These are phyloP conservation scores for Solanum paucissectum DNA, from an alignment of 257 asterid genomes.

Conservation along the genomic window DNA sequence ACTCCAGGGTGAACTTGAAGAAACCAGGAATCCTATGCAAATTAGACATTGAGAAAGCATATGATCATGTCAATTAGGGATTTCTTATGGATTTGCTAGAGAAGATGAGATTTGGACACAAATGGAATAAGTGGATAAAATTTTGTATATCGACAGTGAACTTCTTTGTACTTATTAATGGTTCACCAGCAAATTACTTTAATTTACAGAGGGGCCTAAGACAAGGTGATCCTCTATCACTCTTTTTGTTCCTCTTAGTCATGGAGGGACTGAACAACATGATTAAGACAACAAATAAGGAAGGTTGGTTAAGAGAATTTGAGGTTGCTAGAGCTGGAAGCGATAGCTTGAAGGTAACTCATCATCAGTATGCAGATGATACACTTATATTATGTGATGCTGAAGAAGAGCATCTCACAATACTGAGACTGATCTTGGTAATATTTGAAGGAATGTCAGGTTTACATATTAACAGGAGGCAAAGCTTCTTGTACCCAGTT, in stretches of 20 bases:
- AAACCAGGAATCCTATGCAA: not conserved
- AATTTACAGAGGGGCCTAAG: not conserved
- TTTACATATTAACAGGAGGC: not conserved
- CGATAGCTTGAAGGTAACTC: not conserved
- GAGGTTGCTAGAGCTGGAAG: not conserved
- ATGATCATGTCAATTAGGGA: not conserved
- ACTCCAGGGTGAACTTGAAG: not conserved
- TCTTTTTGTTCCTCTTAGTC: not conserved
- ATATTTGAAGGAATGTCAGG: not conserved
- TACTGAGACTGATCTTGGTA: not conserved
- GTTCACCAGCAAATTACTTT: not conserved
- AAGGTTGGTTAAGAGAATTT: not conserved
- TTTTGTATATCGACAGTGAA: not conserved
- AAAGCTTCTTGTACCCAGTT: not conserved
- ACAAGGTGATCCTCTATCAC: not conserved
- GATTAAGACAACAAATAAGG: not conserved
- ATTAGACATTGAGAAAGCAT: not conserved
- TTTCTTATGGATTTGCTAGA: not conserved
- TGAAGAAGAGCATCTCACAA: not conserved
- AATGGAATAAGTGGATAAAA: no score
- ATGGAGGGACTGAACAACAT: not conserved
- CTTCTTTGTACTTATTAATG: not conserved
- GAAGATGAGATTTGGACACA: not conserved
- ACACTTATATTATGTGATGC: not conserved
- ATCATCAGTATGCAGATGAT: not conserved